A percentile compares a stretch with the other conserved stretches of the same genome.
Conservation (phyloP, 2,329 filamentous ascomycete genomes). For the Fusarium poae region DNA sequence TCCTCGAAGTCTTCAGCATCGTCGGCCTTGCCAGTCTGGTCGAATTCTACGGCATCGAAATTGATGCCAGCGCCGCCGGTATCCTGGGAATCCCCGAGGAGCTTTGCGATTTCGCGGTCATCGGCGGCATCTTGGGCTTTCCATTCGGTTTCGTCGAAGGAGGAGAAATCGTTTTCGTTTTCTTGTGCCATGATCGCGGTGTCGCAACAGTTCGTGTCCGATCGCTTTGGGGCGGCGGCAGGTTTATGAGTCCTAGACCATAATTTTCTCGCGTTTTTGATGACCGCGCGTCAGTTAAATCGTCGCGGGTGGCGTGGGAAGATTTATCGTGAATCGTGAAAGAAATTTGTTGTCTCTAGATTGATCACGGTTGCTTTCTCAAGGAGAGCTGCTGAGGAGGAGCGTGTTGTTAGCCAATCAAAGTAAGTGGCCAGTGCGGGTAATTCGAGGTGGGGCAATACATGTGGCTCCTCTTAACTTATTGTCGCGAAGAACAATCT, state of each 20-base stretch:
- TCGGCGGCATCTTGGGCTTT: slow-evolving; percentile 63
- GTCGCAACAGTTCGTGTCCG: slow-evolving; percentile 42
- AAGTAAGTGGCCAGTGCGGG: slow-evolving; percentile 20
- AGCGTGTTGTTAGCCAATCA: slow-evolving; percentile 38
- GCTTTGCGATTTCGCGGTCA: slow-evolving; percentile 60
- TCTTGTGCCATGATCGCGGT: slow-evolving; percentile 53
- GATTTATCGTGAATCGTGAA: slow-evolving; percentile 6
- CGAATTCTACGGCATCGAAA: slow-evolving; percentile 64
- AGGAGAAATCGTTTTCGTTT: slow-evolving; percentile 50
- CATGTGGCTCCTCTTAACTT: slow-evolving; percentile 11
- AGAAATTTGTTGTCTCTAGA: slow-evolving; percentile 22
- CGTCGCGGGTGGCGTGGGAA: slow-evolving; percentile 11
- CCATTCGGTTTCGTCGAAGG: slow-evolving; percentile 54
- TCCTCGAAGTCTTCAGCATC: slow-evolving; percentile 93
- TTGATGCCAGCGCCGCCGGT: slow-evolving; percentile 56
- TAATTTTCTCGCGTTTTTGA: slow-evolving; percentile 37
- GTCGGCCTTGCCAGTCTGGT: slow-evolving; percentile 84
- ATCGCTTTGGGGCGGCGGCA: slow-evolving; percentile 46
- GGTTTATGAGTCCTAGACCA: slow-evolving; percentile 44
- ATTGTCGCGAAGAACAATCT: slow-evolving; percentile 1
- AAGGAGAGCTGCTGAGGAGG: slow-evolving; percentile 23
- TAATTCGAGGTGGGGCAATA: slow-evolving; percentile 17
- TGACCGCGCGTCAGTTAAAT: slow-evolving; percentile 18
- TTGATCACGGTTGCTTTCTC: slow-evolving; percentile 45
- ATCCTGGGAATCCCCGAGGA: slow-evolving; percentile 60